Base-by-base conservation (phyloP, 805 yeast species). In the Zygoascus biomembranicola region DNA sequence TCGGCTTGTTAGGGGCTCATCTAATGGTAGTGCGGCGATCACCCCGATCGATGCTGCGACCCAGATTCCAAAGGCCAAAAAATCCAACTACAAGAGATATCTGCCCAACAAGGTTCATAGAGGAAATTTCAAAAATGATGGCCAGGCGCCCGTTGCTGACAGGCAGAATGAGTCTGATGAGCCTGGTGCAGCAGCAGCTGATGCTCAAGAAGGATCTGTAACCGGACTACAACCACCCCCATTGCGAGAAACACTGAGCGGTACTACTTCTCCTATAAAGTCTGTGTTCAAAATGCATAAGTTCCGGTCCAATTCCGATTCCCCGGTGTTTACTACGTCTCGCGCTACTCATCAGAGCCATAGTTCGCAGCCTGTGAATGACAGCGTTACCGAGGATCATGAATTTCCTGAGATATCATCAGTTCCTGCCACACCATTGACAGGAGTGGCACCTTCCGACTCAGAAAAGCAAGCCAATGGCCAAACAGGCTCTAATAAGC, bases 241-340 rank as follows among this genome's bases (percentile, higher is more conserved):
- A 4, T 23, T 6, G 6, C 28, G 28, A 23, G 28, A 23, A 23
- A 23, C 28, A 23, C 6, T 6, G 6, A 23, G 6, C 28, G 28
- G 28, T 6, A 35, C 39, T n/a, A 35, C 16, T 35, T 35, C 39
- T 35, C 39, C 39, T 35, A 35, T 35, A 13, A 11, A n/a, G 8
- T 11, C 39, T 4, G 39, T 35, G 16, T 35, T 35, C 16, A 58
- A 35, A 35, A 56, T 47, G 32, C 49, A 14, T 35, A 35, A 35
- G 8, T 13, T 13, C 39, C 39, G 61, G n/a, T 56, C 61, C 20
- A 58, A 55, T 28, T 56, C 59, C 18, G 59, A 58, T 35, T 50
- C 58, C 8, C 59, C 52, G 11, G 52, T 50, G 10, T 26, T 49
- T 19, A 43, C 54, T 11, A 3, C 45, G 26, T 37, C 56, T 32